Conservation (phyloP, 1,284 basidiomycete species). For the Ceratobasidium sp. region DNA sequence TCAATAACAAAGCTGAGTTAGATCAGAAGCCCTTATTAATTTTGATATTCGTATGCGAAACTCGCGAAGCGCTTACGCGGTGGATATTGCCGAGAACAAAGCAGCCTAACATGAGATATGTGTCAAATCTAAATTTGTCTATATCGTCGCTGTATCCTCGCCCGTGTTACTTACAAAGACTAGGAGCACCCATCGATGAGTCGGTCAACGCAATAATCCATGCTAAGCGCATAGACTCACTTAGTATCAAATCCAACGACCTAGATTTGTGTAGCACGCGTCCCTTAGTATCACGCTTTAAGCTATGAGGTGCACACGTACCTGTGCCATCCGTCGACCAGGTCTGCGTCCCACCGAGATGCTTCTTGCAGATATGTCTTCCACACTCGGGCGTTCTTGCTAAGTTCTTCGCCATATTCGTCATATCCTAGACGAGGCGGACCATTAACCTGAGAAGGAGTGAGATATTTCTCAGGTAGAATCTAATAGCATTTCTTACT, state of each 20-base stretch:
- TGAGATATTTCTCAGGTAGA: too few species aligned
- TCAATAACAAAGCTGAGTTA: slow-evolving; percentile 3
- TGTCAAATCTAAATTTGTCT: neutral
- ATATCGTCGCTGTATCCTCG: too few species aligned
- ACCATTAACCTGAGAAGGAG: too few species aligned
- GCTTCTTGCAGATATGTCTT: slow-evolving; percentile 21
- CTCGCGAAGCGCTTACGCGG: neutral
- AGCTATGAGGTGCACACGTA: too few species aligned
- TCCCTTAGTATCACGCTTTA: slow-evolving; percentile 61
- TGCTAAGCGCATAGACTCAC: too few species aligned
- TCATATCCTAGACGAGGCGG: neutral
- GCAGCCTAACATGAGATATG: neutral
- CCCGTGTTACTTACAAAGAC: too few species aligned
- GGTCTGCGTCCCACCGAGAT: neutral
- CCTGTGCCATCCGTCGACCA: slow-evolving; percentile 23
- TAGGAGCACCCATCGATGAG: too few species aligned
- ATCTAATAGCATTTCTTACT: too few species aligned
- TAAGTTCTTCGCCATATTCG: slow-evolving; percentile 4
- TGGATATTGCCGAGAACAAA: slow-evolving; percentile 5
- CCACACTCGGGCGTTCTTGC: slow-evolving; percentile 18
- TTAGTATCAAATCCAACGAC: neutral
- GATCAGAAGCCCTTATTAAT: neutral
- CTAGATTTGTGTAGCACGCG: neutral
- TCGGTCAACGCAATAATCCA: too few species aligned
- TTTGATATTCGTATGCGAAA: neutral